Conservation (phyloP, 805 yeast species). For the Candida vaughaniae region DNA sequence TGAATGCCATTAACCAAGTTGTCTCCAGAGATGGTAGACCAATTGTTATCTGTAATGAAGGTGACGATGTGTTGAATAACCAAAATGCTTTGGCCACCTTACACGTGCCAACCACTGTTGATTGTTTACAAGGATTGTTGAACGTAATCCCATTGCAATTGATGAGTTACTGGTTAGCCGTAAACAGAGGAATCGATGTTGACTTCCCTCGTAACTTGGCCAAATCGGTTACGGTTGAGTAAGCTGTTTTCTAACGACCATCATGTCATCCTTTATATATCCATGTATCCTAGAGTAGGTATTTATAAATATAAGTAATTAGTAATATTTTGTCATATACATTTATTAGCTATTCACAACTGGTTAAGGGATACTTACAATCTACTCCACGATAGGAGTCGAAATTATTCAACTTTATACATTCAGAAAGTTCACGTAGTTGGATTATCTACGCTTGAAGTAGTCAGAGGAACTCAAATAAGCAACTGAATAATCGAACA, state of each 20-base stretch:
- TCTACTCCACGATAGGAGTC: too few species aligned
- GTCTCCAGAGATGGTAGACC: slow-evolving; percentile 98
- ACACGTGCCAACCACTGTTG: slow-evolving; percentile 94
- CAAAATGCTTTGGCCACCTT: slow-evolving; percentile 65
- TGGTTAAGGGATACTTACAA: too few species aligned
- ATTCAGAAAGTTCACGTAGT: too few species aligned
- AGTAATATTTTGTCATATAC: too few species aligned
- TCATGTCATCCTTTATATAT: too few species aligned
- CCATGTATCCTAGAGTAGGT: too few species aligned
- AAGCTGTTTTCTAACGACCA: too few species aligned
- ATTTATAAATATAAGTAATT: too few species aligned
- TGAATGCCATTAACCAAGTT: slow-evolving; percentile 94
- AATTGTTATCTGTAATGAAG: slow-evolving; percentile 82
- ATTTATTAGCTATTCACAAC: not conserved
- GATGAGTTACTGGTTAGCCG: slow-evolving; percentile 96
- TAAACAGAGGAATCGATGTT: slow-evolving; percentile 90
- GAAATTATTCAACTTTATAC: too few species aligned
- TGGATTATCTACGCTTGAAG: slow-evolving; percentile 65
- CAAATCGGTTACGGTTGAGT: slow-evolving; percentile 96
- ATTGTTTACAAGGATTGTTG: slow-evolving; percentile 94
- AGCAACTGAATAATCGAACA: slow-evolving; percentile 70
- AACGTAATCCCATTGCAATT: slow-evolving; percentile 93
- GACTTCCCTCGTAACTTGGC: slow-evolving; percentile 99
- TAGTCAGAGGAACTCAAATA: slow-evolving; percentile 69
- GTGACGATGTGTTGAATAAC: slow-evolving; percentile 61